A percentile compares a stretch with the other conserved stretches of the same genome.
Evolutionary conservation across 495 filamentous ascomycete genomes (phyloP).

Genomic region (Cercophora sp.): DNA sequence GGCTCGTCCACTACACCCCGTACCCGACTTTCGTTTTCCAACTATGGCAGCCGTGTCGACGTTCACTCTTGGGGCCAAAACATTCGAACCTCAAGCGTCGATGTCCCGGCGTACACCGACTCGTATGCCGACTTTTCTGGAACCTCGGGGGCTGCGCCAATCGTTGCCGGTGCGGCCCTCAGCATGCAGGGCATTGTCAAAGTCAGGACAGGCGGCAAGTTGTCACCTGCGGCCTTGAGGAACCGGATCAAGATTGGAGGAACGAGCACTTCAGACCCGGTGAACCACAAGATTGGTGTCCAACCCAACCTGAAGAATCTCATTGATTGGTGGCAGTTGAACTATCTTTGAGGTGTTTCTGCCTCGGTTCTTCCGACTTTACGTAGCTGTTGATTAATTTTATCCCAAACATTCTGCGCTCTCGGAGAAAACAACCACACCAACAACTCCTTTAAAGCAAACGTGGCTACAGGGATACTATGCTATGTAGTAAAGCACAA

Average conservation of each 20-base stretch:
- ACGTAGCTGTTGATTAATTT: too few relatives aligned
- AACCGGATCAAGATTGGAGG: constrained; percentile 11
- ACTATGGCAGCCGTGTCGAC: constrained; percentile 19
- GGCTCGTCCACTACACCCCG: constrained; percentile 8
- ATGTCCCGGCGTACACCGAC: constrained; percentile 9
- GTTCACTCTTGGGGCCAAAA: constrained; percentile 16
- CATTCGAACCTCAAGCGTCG: constrained; percentile 13
- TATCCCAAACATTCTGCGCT: too few relatives aligned
- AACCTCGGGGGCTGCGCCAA: constrained; percentile 17
- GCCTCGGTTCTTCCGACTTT: too few relatives aligned
- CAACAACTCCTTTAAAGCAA: too few relatives aligned
- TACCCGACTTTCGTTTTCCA: constrained; percentile 8
- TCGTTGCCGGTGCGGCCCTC: constrained; percentile 16
- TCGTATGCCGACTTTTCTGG: constrained; percentile 12
- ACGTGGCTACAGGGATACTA: too few relatives aligned
- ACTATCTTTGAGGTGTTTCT: constrained; percentile 5
- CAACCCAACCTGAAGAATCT: constrained; percentile 7
- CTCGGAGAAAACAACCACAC: too few relatives aligned
- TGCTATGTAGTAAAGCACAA: too few relatives aligned
- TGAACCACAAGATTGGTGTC: constrained; percentile 5
- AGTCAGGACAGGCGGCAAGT: not conserved
- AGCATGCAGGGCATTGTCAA: constrained; percentile 17
- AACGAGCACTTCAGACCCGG: not conserved
- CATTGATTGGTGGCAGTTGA: constrained; percentile 8
- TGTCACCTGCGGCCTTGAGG: constrained; percentile 6